A percentile compares a stretch with the other conserved stretches of the same genome.
Conservation (phyloP, 2,329 filamentous ascomycete species). For the Pezicula neosporulosa region DNA sequence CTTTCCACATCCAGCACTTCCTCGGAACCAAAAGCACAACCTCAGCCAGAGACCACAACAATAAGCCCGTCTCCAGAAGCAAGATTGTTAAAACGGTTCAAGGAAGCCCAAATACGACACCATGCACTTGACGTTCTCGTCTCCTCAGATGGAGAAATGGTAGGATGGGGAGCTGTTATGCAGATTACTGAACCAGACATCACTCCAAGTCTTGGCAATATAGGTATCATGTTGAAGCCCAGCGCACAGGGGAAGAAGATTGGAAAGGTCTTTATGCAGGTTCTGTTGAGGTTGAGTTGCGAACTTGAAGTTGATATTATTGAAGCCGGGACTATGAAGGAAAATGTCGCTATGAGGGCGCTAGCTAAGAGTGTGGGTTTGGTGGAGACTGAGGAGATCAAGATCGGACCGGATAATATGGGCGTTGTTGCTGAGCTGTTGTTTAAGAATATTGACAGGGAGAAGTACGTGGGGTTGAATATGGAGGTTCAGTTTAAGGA, state of each 20-base stretch:
- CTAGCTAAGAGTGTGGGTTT: constrained; percentile 11
- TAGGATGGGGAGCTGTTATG: not conserved
- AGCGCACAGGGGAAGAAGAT: constrained; percentile 6
- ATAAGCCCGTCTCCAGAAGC: not conserved
- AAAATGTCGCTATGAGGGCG: constrained; percentile 10
- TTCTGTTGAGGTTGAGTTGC: constrained; percentile 12
- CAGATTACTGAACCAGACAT: not conserved
- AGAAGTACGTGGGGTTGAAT: not conserved
- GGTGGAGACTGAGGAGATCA: constrained; percentile 21
- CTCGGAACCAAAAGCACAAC: not conserved
- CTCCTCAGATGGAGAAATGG: not conserved
- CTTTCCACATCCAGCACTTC: not conserved
- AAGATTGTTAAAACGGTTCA: not conserved
- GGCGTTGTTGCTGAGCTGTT: constrained; percentile 19
- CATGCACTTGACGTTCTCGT: constrained; percentile 5
- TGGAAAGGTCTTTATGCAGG: constrained; percentile 3
- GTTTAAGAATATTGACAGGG: constrained; percentile 12
- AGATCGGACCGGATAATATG: constrained; percentile 20
- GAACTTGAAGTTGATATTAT: constrained; percentile 9
- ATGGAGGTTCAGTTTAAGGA: not conserved
- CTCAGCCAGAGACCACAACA: not conserved
- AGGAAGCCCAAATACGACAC: not conserved
- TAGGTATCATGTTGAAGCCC: constrained; percentile 2
- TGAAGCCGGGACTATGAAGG: constrained; percentile 11
- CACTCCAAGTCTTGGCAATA: constrained; percentile 2